A percentile compares a stretch with the other conserved stretches of the same genome.
These are phyloP conservation scores for Capronia americana DNA, from an alignment of 2,329 filamentous ascomycete species.

Conservation along the genomic window DNA sequence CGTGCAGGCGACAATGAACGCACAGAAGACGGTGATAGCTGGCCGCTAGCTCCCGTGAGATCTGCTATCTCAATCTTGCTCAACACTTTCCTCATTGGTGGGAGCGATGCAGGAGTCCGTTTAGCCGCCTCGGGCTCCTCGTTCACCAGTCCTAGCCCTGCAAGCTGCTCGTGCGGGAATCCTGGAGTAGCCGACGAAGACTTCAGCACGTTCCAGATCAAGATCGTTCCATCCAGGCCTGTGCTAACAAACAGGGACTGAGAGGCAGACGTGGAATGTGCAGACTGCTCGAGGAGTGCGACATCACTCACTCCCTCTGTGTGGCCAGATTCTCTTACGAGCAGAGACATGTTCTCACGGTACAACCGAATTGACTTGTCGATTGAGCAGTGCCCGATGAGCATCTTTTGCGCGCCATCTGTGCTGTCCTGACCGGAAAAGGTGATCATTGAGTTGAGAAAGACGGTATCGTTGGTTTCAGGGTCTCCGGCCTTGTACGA, in stretches of 20 bases:
- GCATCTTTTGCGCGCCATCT: slow-evolving; percentile 60
- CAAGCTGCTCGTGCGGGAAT: slow-evolving; percentile 39
- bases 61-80: slow-evolving; percentile 87
- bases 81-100: slow-evolving; percentile 81
- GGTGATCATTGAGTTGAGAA: slow-evolving; percentile 78
- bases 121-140: slow-evolving; percentile 51
- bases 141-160: slow-evolving; percentile 40
- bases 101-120: slow-evolving; percentile 63
- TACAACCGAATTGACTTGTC: slow-evolving; percentile 96
- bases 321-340: slow-evolving; percentile 92
- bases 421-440: slow-evolving; percentile 51
- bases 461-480: slow-evolving; percentile 78
- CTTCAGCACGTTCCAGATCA: slow-evolving; percentile 70
- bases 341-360: slow-evolving; percentile 75
- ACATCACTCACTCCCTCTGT: slow-evolving; percentile 92
- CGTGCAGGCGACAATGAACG: slow-evolving; percentile 56
- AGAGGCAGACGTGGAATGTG: slow-evolving; percentile 58
- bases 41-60: slow-evolving; percentile 64
- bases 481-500: slow-evolving; percentile 85
- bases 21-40: slow-evolving; percentile 51
- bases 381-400: slow-evolving; percentile 89
- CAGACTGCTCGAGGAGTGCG: slow-evolving; percentile 65
- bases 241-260: slow-evolving; percentile 68
- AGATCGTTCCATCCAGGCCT: slow-evolving; percentile 79
- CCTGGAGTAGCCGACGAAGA: slow-evolving; percentile 46